Base-by-base conservation (phyloP, 495 filamentous ascomycete genomes). In the Hyaloscypha variabilis region DNA sequence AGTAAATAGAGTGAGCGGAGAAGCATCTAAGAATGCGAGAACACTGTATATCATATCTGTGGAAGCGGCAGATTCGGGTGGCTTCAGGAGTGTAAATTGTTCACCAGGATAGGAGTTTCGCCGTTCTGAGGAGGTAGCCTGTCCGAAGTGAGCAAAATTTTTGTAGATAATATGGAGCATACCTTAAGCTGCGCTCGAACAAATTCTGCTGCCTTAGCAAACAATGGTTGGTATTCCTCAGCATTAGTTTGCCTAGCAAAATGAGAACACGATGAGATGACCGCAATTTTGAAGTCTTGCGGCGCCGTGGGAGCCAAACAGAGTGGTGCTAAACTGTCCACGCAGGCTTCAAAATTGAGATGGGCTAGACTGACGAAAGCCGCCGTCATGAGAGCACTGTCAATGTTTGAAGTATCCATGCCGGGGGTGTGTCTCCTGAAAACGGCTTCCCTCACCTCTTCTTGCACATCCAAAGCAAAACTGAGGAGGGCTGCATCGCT, bases 391-490 rank as follows among this genome's bases (percentile, higher is more conserved):
- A 88, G 75, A 63, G 87, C 78, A 66, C 82, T 79, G 61, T 87
- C 86, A 57, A 87, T 82, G 31, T 49, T 70, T 28, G 77, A 64
- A 11, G 72, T 70, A 28, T 85, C 83, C 42, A 72, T 73, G 58
- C 78, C 74, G 8, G 77, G 77, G 17, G 76, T 69, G 50, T 81
- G 77, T 42, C 80, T 80, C 34, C 84, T 79, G 61, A 89, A 89
- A 24, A 88, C 83, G 51, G 85, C 85, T 58, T 88, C 87, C 26
- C 79, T 76, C 11, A 89, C 77, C 72, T 89, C 87, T 64, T 88
- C 85, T 69, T 88, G 87, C 23, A 89, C 81, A 69, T 89, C 87
- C 70, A 88, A 77, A 13, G 86, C 87, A 69, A 87, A 89, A 69
- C 84, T 86, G 62, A 88, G 73, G 62, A 89, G 76, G 0, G 85